Conservation (phyloP, 2,329 filamentous ascomycete genomes). For the Sclerotinia minor region DNA sequence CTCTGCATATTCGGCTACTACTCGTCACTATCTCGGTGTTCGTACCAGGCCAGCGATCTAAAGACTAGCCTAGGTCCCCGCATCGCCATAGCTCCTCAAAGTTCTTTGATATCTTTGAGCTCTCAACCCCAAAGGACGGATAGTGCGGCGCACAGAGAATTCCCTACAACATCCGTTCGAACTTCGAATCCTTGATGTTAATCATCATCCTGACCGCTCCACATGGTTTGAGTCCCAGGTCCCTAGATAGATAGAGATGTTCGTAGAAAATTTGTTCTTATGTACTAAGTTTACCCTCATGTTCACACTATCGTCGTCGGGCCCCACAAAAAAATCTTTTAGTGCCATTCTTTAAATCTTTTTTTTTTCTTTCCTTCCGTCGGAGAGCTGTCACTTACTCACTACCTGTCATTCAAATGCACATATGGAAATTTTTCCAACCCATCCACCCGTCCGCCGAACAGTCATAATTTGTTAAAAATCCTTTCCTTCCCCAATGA, state of each 20-base stretch:
- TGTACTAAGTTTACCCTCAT: neutral
- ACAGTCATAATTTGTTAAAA: constrained; percentile 5
- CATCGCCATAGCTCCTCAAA: neutral
- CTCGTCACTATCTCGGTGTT: constrained; percentile 7
- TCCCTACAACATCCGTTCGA: neutral
- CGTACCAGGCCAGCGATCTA: no score
- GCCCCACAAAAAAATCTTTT: neutral
- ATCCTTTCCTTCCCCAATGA: neutral
- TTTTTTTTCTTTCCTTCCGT: neutral
- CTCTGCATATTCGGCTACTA: neutral
- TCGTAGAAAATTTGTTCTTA: neutral
- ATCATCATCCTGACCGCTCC: constrained; percentile 8
- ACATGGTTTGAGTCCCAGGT: neutral
- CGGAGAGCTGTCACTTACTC: no score
- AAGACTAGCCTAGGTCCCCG: neutral
- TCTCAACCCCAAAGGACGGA: neutral
- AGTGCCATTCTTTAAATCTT: neutral
- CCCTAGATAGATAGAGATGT: neutral
- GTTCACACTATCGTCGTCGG: neutral
- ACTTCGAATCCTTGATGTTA: constrained; percentile 1
- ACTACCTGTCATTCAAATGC: neutral
- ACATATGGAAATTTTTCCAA: neutral
- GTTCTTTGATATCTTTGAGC: neutral
- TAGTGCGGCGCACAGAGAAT: neutral
- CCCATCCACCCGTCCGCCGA: neutral